Evolutionary conservation across 352 stramenopile genomes (phyloP).

Genomic region (Aphanomyces euteiches): DNA sequence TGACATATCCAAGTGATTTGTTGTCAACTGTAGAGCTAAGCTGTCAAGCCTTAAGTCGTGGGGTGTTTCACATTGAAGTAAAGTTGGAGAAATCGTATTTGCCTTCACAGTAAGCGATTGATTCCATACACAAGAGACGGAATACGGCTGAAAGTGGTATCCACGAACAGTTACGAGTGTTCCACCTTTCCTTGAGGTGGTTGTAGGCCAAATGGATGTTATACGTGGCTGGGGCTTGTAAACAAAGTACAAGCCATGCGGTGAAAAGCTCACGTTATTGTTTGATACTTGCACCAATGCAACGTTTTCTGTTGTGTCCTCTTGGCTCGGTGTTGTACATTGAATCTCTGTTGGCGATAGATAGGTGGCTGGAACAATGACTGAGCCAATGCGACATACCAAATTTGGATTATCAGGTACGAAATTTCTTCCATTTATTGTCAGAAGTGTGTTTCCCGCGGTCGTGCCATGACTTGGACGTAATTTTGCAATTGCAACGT

Average conservation of each 20-base stretch:
- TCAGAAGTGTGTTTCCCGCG: constrained; percentile 76
- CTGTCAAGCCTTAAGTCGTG: constrained; percentile 31
- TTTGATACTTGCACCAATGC: constrained; percentile 59
- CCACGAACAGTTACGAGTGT: constrained; percentile 14
- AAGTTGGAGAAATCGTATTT: constrained; percentile 36
- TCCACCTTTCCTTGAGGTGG: neutral
- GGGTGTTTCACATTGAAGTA: constrained; percentile 54
- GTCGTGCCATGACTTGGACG: constrained; percentile 64
- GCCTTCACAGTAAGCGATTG: constrained; percentile 31
- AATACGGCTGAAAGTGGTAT: constrained; percentile 22
- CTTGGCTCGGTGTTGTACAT: constrained; percentile 56
- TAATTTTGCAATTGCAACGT: constrained; percentile 66
- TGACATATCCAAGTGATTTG: constrained; percentile 57
- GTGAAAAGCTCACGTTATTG: constrained; percentile 59
- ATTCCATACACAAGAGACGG: constrained; percentile 23
- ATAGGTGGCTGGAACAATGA: constrained; percentile 49
- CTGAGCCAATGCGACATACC: constrained; percentile 76
- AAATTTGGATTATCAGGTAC: constrained; percentile 40
- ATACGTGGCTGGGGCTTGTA: constrained; percentile 57
- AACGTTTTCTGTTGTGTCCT: constrained; percentile 34
- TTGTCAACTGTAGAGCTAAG: constrained; percentile 51
- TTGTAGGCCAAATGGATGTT: constrained; percentile 48
- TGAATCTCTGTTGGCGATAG: constrained; percentile 67
- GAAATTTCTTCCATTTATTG: constrained; percentile 83
- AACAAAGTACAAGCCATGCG: constrained; percentile 75